phyloP scores from a whole-genome alignment of 495 filamentous ascomycete species.

The Cercophora scortea region DNA sequence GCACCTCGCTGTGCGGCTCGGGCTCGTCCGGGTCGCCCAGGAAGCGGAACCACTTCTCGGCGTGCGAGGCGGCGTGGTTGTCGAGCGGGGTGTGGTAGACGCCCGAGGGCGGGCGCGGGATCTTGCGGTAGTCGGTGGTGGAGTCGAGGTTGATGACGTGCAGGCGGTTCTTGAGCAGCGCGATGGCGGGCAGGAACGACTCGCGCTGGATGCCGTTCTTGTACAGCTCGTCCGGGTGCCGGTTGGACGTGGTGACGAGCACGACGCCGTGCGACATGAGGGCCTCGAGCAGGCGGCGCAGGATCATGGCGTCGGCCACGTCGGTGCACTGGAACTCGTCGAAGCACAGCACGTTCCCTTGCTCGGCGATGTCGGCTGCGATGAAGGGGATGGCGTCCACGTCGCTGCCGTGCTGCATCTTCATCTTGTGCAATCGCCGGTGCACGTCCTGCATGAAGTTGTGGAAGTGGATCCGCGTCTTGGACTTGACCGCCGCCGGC shows the following conservation, averaged over 20 bases:
- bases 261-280: constrained; percentile 97
- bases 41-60: constrained; percentile 90
- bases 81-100: constrained; percentile 84
- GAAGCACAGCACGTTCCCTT: constrained; percentile 83
- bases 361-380: constrained; percentile 82
- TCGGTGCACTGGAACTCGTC: constrained; percentile 99
- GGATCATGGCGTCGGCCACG: constrained; percentile 97
- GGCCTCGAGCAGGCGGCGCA: constrained; percentile 77
- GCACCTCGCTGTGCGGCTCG: constrained; percentile 66
- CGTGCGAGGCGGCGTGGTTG: constrained; percentile 66
- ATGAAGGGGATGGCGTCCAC: constrained; percentile 89
- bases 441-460: constrained; percentile 99
- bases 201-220: constrained; percentile 96
- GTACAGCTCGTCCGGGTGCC: constrained; percentile 92
- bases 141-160: constrained; percentile 92
- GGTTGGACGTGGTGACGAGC: constrained; percentile 92
- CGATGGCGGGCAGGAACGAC: constrained; percentile 92
- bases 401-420: constrained; percentile 82
- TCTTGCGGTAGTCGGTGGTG: constrained; percentile 92
- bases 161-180: constrained; percentile 73
- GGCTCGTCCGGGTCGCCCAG: constrained; percentile 74
- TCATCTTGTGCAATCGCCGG: constrained; percentile 80
- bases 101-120: constrained; percentile 84
- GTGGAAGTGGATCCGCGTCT: constrained; percentile 97
- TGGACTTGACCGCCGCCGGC: constrained; percentile 67